Base-by-base conservation (phyloP, 2,329 filamentous ascomycete species). In the Botryotinia convoluta region DNA sequence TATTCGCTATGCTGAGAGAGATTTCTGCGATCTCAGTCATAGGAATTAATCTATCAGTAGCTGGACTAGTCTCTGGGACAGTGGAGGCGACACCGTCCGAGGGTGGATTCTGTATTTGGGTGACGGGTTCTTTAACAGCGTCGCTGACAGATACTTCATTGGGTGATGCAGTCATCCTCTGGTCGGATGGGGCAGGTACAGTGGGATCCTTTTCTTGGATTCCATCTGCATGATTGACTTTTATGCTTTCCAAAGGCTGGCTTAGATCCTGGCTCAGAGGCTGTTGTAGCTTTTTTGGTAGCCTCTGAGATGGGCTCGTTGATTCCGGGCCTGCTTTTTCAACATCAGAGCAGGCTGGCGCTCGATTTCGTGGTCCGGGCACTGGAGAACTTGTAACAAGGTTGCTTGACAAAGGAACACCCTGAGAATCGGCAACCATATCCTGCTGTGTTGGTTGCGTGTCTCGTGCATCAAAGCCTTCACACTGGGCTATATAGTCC, bases 51-150 rank as follows among this genome's bases (percentile, higher is more conserved):
- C 71, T 71, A 32, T 73, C 69, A 32, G 73, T 73, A 9, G 73
- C 61, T n/a, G 80, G 80, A 63, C 79, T 80, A 6, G 80, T 81
- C 65, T 81, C 80, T n/a, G 78, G 80, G 18, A 81, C 70, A 12
- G 74, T 78, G 14, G 54, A 71, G 42, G 76, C 75, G 29, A 64
- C 39, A 9, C 57, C 62, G 59, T 77, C 73, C 2, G 73, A 74
- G 20, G 72, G 26, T 10, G 35, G 12, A 26, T 69, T 29, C 8
- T 35, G 29, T 64, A 77, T 77, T 32, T 32, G 63, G 20, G 63
- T 42, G 16, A 62, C 51, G 2, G 74, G 75, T 7, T 73, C 75
- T n/a, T 48, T 71, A 12, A 67, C 8, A 45, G 68, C 37, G 1
- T 62, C 69, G 32, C 74, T 70, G 70, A 59, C 12, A 14, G 72